These are phyloP conservation scores for Dictyostelium capitatum DNA, from an alignment of 78 protist genomes.

Conservation along the genomic window DNA sequence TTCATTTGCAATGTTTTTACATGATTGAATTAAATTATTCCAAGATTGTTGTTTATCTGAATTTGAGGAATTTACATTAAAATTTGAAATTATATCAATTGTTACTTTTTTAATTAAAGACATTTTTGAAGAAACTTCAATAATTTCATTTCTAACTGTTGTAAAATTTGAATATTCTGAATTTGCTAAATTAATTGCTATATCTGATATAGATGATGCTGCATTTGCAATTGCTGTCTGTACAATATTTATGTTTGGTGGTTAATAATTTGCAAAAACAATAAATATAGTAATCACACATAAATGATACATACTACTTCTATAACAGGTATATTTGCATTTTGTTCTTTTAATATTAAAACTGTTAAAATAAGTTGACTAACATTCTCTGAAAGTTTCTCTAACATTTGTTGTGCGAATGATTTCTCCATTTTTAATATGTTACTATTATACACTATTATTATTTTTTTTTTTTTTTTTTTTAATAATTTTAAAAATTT, in stretches of 20 bases:
- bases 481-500: neutral
- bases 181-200: conserved; percentile 39
- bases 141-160: conserved; percentile 41
- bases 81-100: conserved; percentile 11
- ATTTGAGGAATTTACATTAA: neutral
- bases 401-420: conserved; percentile 56
- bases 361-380: conserved; percentile 55
- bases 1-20: conserved; percentile 46
- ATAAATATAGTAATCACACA: neutral
- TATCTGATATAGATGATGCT: conserved; percentile 53
- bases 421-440: neutral
- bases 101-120: conserved; percentile 7
- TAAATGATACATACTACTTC: conserved; percentile 49
- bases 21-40: conserved; percentile 11
- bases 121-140: conserved; percentile 26
- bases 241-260: neutral
- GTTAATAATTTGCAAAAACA: no score
- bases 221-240: conserved; percentile 72
- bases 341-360: conserved; percentile 38
- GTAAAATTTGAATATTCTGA: conserved; percentile 55
- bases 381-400: conserved; percentile 74
- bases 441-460: neutral
- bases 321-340: conserved; percentile 46
- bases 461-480: neutral
- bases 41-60: conserved; percentile 30